Conservation (phyloP, 202 grass and related monocot species). For the Digitaria exilis region DNA sequence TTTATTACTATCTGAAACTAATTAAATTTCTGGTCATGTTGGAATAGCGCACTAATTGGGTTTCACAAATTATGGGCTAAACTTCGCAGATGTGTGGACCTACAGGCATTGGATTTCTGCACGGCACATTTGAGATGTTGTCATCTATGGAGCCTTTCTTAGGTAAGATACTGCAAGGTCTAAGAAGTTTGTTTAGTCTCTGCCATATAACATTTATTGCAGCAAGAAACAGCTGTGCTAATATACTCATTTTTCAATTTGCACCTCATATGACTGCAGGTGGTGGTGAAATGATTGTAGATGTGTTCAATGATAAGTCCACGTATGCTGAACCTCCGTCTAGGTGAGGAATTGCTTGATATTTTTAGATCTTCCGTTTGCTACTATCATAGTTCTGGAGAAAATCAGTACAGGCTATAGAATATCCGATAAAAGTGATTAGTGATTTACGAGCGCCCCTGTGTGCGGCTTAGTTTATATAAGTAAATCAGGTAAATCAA, state of each 20-base stretch:
- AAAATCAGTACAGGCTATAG: background rate
- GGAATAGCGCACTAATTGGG: conserved; percentile 29
- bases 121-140: conserved; percentile 78
- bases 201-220: background rate
- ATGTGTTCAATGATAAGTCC: conserved; percentile 77
- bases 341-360: conserved; percentile 53
- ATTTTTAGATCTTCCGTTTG: background rate
- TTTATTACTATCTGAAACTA: conserved; percentile 30
- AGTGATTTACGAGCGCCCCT: no score
- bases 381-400: conserved; percentile 10
- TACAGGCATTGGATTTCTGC: conserved; percentile 86
- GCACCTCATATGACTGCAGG: conserved; percentile 47
- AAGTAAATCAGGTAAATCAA: no score
- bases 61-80: conserved; percentile 53
- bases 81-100: conserved; percentile 98
- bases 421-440: conserved; percentile 8
- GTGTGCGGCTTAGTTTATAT: no score
- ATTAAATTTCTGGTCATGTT: conserved; percentile 18
- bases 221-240: conserved; percentile 14
- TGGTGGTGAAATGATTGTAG: conserved; percentile 95
- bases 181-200: conserved; percentile 4
- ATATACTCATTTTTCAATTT: conserved; percentile 23
- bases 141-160: conserved; percentile 89
- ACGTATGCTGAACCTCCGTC: conserved; percentile 95
- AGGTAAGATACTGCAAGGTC: conserved; percentile 81